phyloP scores from a whole-genome alignment of 225 moss, liverwort and hornwort species.

The Bryoerythrophyllum caledonicum region DNA sequence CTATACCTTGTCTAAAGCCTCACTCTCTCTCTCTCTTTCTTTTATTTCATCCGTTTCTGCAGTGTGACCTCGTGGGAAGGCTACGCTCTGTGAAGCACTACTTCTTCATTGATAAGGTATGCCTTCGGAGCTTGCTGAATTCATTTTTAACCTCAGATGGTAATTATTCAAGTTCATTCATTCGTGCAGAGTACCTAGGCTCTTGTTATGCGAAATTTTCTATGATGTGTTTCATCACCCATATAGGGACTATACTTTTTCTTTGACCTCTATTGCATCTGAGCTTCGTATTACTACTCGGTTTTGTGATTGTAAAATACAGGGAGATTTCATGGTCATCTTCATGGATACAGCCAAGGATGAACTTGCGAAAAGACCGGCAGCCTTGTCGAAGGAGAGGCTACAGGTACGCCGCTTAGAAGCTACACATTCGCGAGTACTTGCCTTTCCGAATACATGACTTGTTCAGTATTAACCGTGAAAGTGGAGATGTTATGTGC shows the following conservation, averaged over 20 bases:
- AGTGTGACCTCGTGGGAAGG: conserved; percentile 93
- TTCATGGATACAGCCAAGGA: conserved; percentile 98
- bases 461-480: not conserved
- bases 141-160: not conserved
- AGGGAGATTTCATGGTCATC: conserved; percentile 96
- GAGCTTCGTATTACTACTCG: not conserved
- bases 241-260: not conserved
- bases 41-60: conserved; percentile 19
- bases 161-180: conserved; percentile 12
- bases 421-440: not conserved
- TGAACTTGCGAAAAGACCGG: conserved; percentile 82
- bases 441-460: not conserved
- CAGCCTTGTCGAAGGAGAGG: conserved; percentile 72
- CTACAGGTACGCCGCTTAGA: conserved; percentile 51
- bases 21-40: not conserved
- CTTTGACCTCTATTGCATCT: conserved; percentile 16
- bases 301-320: conserved; percentile 19
- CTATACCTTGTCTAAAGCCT: not conserved
- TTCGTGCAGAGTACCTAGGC: conserved; percentile 5
- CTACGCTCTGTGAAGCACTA: conserved; percentile 95
- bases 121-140: conserved; percentile 4
- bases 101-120: conserved; percentile 92
- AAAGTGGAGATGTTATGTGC: not conserved
- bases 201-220: conserved; percentile 7
- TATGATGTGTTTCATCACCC: not conserved